Percentiles rank a stretch among this genome's conserved stretches.
These are phyloP conservation scores for Suhomyces ambrosiae DNA, from an alignment of 1,139 yeast species.

Conservation along the genomic window DNA sequence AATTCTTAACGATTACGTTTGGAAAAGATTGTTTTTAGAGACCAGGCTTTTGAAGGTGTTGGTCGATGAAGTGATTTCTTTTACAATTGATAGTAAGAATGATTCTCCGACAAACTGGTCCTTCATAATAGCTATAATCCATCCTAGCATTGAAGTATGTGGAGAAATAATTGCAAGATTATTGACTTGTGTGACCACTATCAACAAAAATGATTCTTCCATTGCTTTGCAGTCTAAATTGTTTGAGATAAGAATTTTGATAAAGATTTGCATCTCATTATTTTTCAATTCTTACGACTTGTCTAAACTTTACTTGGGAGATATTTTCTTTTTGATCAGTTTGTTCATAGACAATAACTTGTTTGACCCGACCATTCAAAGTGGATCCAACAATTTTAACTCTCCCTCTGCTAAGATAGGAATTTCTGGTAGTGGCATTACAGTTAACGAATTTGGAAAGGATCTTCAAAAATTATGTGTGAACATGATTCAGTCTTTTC, in stretches of 20 bases:
- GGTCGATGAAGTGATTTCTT: constrained; percentile 72
- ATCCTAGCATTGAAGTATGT: constrained; percentile 76
- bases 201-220: constrained; percentile 48
- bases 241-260: constrained; percentile 72
- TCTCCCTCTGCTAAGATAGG: background rate
- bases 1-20: constrained; percentile 54
- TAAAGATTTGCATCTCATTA: constrained; percentile 64
- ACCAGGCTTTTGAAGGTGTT: constrained; percentile 59
- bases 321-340: constrained; percentile 68
- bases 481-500: constrained; percentile 72
- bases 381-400: too few species aligned
- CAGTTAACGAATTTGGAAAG: constrained; percentile 45
- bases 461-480: constrained; percentile 67
- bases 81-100: constrained; percentile 74
- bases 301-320: constrained; percentile 71
- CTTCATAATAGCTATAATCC: constrained; percentile 60
- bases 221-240: constrained; percentile 66
- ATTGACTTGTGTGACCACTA: constrained; percentile 52
- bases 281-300: constrained; percentile 72
- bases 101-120: constrained; percentile 67
- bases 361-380: constrained; percentile 35
- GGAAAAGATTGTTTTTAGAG: constrained; percentile 70
- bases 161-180: constrained; percentile 63
- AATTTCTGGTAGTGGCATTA: background rate
- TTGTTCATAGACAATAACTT: constrained; percentile 76